These are phyloP conservation scores for Nigrograna mackinnonii DNA, from an alignment of 2,329 filamentous ascomycete species.

Conservation along the genomic window DNA sequence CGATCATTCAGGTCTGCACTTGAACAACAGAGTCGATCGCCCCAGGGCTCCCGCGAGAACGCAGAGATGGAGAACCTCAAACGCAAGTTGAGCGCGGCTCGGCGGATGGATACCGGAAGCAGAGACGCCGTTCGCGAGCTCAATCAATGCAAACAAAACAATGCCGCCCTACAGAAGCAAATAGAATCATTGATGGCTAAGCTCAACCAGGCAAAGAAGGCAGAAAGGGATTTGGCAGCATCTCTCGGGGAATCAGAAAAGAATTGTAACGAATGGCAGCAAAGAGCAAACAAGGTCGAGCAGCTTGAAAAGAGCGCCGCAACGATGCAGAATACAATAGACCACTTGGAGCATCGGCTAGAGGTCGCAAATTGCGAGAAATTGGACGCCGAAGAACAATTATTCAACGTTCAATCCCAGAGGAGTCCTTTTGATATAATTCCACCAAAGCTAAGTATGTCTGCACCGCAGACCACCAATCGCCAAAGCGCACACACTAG, in stretches of 20 bases:
- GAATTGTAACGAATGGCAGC: slow-evolving; percentile 29
- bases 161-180: slow-evolving; percentile 38
- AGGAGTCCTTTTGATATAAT: slow-evolving; percentile 30
- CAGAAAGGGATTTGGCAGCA: slow-evolving; percentile 29
- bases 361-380: slow-evolving; percentile 45
- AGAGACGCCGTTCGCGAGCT: slow-evolving; percentile 41
- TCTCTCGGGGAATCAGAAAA: slow-evolving; percentile 36
- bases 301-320: slow-evolving; percentile 25
- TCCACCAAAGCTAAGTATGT: slow-evolving; percentile 10
- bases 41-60: slow-evolving; percentile 19
- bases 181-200: slow-evolving; percentile 45
- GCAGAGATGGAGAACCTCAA: slow-evolving; percentile 43
- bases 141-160: slow-evolving; percentile 41
- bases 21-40: slow-evolving; percentile 30
- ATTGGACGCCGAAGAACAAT: slow-evolving; percentile 43
- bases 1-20: slow-evolving; percentile 22
- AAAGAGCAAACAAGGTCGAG: slow-evolving; percentile 28
- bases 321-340: slow-evolving; percentile 40
- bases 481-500: slow-evolving; percentile 21
- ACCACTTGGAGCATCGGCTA: slow-evolving; percentile 43
- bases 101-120: slow-evolving; percentile 34
- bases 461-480: slow-evolving; percentile 1
- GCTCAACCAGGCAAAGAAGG: slow-evolving; percentile 42
- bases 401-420: slow-evolving; percentile 31
- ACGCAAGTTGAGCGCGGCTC: slow-evolving; percentile 39